Conservation (phyloP, 495 filamentous ascomycete genomes). For the Rostrohypoxylon terebratum region DNA sequence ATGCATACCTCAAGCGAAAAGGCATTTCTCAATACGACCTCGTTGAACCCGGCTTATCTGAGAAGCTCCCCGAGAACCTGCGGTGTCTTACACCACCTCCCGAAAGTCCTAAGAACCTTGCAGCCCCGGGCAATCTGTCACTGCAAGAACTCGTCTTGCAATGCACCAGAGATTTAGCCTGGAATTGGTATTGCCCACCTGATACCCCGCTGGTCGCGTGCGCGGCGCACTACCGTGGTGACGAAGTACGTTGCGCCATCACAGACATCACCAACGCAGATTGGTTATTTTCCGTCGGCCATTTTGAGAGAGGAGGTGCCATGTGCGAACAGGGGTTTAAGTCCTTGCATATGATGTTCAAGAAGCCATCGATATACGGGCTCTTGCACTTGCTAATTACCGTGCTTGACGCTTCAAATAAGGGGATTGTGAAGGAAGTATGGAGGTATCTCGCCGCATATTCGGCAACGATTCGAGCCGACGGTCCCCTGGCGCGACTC, state of each 20-base stretch:
- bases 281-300: constrained; percentile 48
- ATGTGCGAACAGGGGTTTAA: constrained; percentile 50
- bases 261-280: constrained; percentile 52
- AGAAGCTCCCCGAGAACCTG: constrained; percentile 50
- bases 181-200: constrained; percentile 48
- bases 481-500: constrained; percentile 44
- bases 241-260: constrained; percentile 49
- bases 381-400: constrained; percentile 47
- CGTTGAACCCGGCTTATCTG: constrained; percentile 50
- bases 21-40: constrained; percentile 54
- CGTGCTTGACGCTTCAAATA: constrained; percentile 48
- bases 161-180: constrained; percentile 46
- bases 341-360: constrained; percentile 46
- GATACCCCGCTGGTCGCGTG: constrained; percentile 47
- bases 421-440: constrained; percentile 49
- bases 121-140: constrained; percentile 44
- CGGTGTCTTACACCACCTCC: constrained; percentile 53
- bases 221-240: constrained; percentile 46
- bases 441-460: constrained; percentile 51
- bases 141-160: constrained; percentile 50
- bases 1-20: constrained; percentile 54
- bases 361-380: constrained; percentile 48
- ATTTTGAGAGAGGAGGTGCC: constrained; percentile 45
- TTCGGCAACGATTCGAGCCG: constrained; percentile 34
- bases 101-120: constrained; percentile 38